Evolutionary conservation across 169 alveolate genomes (phyloP), one percentile per base, ranked within the genome.

Genomic region (Cystoisospora suis): DNA sequence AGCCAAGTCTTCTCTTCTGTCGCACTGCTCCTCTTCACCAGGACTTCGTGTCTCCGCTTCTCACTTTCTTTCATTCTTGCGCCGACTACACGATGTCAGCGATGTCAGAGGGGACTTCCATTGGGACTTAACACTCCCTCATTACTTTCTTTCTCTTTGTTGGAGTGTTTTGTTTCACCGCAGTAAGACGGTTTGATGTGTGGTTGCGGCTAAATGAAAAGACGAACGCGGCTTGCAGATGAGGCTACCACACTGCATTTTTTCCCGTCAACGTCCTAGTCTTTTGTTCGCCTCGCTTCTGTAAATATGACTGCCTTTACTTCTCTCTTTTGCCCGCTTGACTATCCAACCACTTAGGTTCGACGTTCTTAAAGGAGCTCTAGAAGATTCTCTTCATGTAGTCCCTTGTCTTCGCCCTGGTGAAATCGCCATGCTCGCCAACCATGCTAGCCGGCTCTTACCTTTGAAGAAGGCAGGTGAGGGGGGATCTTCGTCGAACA

Each of bases 371-470:
- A 12, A 15, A 23, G 29, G 29, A 12, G 65, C 32, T 15, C 32
- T 72, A 17, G 83, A 72, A 34, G 83, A 72, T 38, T 29, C 58
- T 0, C 29, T 72, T 29, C 58, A 72, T 38, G 32, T 72, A 17
- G 56, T 72, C 29, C 83, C 83, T 20, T 36, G 83, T 17, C 83
- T 72, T 12, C 83, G 83, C 29, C 83, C 83, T 17, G 83, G 42
- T 0, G 83, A 72, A 38, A 72, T 72, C 56, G 83, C 83, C 58
- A 72, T 72, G 83, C 83, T 72, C 56, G 83, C 83, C 38, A 72
- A 72, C 56, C 83, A 72, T 53, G 83, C 83, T 46, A 72, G 83
- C 32, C 83, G 83, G 1, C 56, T 72, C 40, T 17, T 72, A 12
- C 83, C 83, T 72, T 53, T 65, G n/a, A 65, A 17, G 56, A 3